Evolutionary conservation across 768 basidiomycete species (phyloP).

Genomic region (Galerina sulciceps): DNA sequence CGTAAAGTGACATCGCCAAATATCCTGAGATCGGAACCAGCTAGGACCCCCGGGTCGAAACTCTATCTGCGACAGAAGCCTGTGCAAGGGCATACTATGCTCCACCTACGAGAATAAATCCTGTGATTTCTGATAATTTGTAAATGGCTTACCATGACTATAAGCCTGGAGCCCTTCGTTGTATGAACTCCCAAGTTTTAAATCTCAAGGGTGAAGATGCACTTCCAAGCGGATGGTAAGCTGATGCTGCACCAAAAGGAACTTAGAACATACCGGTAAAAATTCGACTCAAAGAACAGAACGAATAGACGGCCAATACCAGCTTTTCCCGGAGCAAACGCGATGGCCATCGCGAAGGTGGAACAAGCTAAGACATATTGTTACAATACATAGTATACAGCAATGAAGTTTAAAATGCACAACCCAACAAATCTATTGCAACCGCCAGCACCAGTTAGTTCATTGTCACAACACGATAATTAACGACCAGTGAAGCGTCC

Average conservation of each 20-base stretch:
- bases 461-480: conserved; percentile 37
- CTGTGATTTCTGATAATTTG: not conserved
- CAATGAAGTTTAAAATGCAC: conserved; percentile 60
- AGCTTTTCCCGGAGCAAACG: conserved; percentile 52
- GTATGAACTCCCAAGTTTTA: conserved; percentile 66
- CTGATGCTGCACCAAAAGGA: not conserved
- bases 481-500: conserved; percentile 70
- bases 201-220: conserved; percentile 68
- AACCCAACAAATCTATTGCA: conserved; percentile 61
- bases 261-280: conserved; percentile 52
- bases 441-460: not conserved
- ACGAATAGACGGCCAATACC: conserved; percentile 66
- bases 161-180: conserved; percentile 63
- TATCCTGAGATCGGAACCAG: conserved; percentile 65
- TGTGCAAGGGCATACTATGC: conserved; percentile 74
- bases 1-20: conserved; percentile 59
- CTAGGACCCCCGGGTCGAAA: conserved; percentile 58
- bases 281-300: conserved; percentile 78
- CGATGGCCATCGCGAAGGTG: conserved; percentile 53
- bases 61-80: conserved; percentile 53
- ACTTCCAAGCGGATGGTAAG: conserved; percentile 27
- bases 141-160: conserved; percentile 55
- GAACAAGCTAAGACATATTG: conserved; percentile 55
- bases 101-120: conserved; percentile 39
- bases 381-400: conserved; percentile 59